Base-by-base conservation (phyloP, 768 basidiomycete species). In the Tylopilus sp. region DNA sequence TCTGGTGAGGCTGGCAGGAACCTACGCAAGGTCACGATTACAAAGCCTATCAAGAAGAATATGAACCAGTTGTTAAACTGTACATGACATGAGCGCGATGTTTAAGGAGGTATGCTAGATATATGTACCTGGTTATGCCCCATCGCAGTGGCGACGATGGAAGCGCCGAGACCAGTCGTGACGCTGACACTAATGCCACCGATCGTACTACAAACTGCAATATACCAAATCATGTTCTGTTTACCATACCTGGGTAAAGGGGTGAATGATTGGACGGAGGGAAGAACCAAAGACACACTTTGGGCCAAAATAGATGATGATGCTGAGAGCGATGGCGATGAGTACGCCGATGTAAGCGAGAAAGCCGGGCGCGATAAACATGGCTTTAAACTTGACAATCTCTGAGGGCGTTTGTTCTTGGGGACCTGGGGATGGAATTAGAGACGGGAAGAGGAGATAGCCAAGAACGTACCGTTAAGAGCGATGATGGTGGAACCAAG, bases 151-250 rank as follows among this genome's bases (percentile, higher is more conserved):
- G 87, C 84, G 23, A 99, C 86, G 60, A 98, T 97, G 20, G 93
- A 87, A 39, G 91, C 76, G 40, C 97, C 94, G 33, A 98, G 79
- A 30, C 97, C 95, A 28, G 92, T 94, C 13, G 95, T 95, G 48
- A 95, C 95, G 60, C 88, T 91, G 57, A 95, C 92, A 51, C 87
- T 90, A 43, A 95, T 86, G 0, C 97, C 97, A 17, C 97, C 97
- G 63, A 99, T 98, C 79, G 98, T 85, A 56, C 88, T 91, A 71
- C 97, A 99, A 40, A 99, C 90, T 38, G 79, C 75, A 57, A 98
- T 95, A 69, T 95, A 91, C 89, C 90, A 92, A 47, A 98, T 69
- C 95, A 98, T 97, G 63, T 83, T 90, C 71, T 83, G 83, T 71
- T 87, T 92, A 44, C 95, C 95, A 65, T 88, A 91, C 64, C 86